Base-by-base conservation (phyloP, 192 early-diverging fungal genomes). In the Coemansia sp. region DNA sequence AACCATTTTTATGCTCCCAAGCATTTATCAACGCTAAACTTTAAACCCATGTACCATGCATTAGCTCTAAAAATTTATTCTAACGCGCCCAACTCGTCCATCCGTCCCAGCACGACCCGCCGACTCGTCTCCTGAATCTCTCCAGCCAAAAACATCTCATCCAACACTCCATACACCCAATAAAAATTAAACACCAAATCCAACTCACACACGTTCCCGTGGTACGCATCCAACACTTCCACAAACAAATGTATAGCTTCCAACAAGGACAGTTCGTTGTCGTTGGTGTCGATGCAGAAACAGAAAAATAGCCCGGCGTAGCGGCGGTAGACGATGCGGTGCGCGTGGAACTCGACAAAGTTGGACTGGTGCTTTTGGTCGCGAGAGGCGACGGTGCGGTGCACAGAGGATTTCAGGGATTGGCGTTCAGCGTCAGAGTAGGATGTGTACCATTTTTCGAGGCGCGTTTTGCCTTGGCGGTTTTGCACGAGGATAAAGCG, bases 161-260 rank as follows among this genome's bases (percentile, higher is more conserved):
- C 97, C 59, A 99, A 76, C 25, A 98, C 96, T 2, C 90, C 85
- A 84, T 99, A 99, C 2, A 98, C 96, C 87, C 89, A 90, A 81
- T 95, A 97, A 81, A 97, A 96, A 82, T 99, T 97, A 75, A 99
- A 97, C 12, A 99, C 95, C 46, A 98, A 84, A 77, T 98, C 94
- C 31, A 98, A 85, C 78, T 99, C 96, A 71, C 95, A 98, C 5
- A 99, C 97, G 56, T 98, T 99, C 31, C 92, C 91, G 77, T 98
- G 98, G 84, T 97, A 99, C 19, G 93, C 85, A 75, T 99, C 97
- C 36, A 99, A 78, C 0, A 99, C 93, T 79, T 99, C 97, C 9
- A 99, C 97, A 87, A 99, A 98, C 65, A 99, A 90, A 69, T 99
- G 97, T 40, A 99, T 98, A 0, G 94, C 94, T 71, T 99, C 97